Evolutionary conservation across 1,284 basidiomycete genomes (phyloP), one percentile per base, ranked within the genome.

Genomic region (Puccinia coronata): DNA sequence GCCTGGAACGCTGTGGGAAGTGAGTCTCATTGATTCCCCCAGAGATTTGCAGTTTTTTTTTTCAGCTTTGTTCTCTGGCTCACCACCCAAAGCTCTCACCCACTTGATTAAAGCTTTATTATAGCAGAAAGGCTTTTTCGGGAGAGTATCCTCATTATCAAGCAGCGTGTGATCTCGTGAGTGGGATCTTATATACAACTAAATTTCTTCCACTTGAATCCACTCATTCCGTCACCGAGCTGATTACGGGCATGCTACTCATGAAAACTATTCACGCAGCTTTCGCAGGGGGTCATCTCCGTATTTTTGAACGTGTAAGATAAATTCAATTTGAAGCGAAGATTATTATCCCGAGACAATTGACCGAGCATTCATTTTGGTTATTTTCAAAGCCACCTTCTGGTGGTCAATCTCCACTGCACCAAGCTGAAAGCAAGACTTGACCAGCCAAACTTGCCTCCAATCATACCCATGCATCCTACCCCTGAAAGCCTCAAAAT

Each of bases 241-340:
- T 36, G 31, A 36, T 61, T 14, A 31, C 59, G 5, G 20, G 20
- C 51, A 18, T 61, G 12, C 0, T 31, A 34, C 59, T 61, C 12
- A 61, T 9, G n/a, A 28, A 11, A 14, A 34, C 36, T 34, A 16
- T 6, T 61, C 12, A 23, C 39, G 47, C 41, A 67, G 63, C 14
- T 67, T 28, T 67, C 63, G 28, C 63, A 67, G 63, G 63, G 63
- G 16, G 63, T 67, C 20, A 28, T 67, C 6, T 67, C 63, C 47
- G 4, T 67, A 6, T 67, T 67, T 28, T 43, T 67, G 41, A 67
- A 67, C 41, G 28, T 67, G 63, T 67, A 47, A 67, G 63, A n/a
- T n/a, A 16, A 16, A 23, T 14, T 39, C 20, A 2, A 25, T 67
- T 67, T 67, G 12, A 1, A 39, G 3, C 9, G 20, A 20, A 63